Conservation (phyloP, 1,284 basidiomycete species). For the Pseudozyma sp. region DNA sequence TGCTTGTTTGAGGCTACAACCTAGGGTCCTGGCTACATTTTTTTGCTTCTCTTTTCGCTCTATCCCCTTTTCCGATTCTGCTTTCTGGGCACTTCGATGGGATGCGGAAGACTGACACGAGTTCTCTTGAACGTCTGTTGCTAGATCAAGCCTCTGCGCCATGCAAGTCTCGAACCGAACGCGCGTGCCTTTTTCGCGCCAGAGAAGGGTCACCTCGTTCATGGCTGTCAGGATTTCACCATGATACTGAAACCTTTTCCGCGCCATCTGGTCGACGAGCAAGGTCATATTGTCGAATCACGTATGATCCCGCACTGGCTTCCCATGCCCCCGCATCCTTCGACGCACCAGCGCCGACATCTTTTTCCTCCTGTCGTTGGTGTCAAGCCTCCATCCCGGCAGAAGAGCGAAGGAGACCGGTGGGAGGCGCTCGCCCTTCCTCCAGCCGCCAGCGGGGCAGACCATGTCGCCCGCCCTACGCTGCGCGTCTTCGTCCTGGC, state of each 20-base stretch:
- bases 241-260: conserved; percentile 39
- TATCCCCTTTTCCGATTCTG: conserved; percentile 2
- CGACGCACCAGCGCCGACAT: conserved; percentile 37
- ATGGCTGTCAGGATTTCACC: conserved; percentile 18
- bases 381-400: not conserved
- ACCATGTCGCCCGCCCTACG: conserved; percentile 24
- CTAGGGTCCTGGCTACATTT: conserved; percentile 48
- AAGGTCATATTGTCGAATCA: conserved; percentile 12
- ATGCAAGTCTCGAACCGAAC: conserved; percentile 8
- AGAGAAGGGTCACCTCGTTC: conserved; percentile 1
- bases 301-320: conserved; percentile 28
- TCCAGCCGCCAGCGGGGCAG: not conserved
- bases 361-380: conserved; percentile 5
- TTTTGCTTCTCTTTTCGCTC: not conserved
- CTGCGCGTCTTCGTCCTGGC: conserved; percentile 41
- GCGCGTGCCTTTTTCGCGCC: conserved; percentile 13
- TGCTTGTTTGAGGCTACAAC: conserved; percentile 57
- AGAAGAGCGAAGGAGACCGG: conserved; percentile 4
- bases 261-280: conserved; percentile 16
- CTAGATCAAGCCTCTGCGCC: conserved; percentile 31
- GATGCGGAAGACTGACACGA: conserved; percentile 11
- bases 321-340: conserved; percentile 22
- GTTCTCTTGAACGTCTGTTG: not conserved
- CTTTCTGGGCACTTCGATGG: not conserved
- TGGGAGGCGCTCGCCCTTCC: conserved; percentile 12